Evolutionary conservation across 2,329 filamentous ascomycete genomes (phyloP).

Genomic region (Botryotinia calthae): DNA sequence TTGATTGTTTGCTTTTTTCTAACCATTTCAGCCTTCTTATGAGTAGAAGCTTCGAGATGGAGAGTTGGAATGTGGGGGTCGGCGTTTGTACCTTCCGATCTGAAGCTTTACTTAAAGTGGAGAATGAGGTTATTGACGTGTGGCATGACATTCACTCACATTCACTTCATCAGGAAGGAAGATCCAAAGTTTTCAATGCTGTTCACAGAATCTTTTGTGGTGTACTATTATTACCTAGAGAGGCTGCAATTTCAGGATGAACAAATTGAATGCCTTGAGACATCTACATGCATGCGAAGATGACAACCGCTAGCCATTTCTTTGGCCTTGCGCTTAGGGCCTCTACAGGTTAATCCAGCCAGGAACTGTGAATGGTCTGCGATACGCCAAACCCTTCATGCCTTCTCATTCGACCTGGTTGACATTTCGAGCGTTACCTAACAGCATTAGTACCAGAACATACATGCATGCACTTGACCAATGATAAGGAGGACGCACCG

Average conservation of each 20-base stretch:
- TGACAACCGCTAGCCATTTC: neutral
- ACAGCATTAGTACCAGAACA: neutral
- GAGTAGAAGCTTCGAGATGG: constrained; percentile 17
- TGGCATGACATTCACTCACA: neutral
- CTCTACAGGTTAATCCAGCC: neutral
- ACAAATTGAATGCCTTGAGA: neutral
- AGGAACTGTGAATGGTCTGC: neutral
- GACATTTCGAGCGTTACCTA: constrained; percentile 38
- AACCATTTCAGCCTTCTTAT: constrained; percentile 13
- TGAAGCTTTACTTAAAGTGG: constrained; percentile 1
- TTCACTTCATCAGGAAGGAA: neutral
- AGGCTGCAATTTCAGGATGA: neutral
- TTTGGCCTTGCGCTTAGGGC: neutral
- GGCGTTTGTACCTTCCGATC: constrained; percentile 14
- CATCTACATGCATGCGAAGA: neutral
- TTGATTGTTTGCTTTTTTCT: constrained; percentile 4
- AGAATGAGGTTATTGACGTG: constrained; percentile 11
- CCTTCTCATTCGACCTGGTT: constrained; percentile 29
- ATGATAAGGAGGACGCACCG: constrained; percentile 43
- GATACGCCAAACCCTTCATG: constrained; percentile 4
- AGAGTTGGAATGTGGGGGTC: constrained; percentile 22
- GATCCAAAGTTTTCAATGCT: neutral
- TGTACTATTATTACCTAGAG: neutral
- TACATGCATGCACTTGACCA: neutral
- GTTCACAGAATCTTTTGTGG: neutral